Conservation (phyloP, 768 basidiomycete genomes). For the Boletus barrowsii region DNA sequence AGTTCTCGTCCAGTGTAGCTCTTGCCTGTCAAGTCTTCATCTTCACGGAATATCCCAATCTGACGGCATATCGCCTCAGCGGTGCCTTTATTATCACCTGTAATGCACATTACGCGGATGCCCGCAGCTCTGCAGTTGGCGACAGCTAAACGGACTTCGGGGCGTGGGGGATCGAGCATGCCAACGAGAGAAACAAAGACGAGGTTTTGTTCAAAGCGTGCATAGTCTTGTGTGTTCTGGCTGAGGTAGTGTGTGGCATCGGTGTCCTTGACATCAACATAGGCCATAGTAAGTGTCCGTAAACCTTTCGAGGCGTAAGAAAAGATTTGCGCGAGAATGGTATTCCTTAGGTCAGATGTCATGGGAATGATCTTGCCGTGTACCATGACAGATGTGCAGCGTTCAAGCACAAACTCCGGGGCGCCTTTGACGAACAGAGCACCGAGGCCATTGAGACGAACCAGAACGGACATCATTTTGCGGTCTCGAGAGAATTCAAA, state of each 20-base stretch:
- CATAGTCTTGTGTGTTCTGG: constrained; percentile 75
- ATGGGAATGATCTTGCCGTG: constrained; percentile 64
- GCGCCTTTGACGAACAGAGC: constrained; percentile 93
- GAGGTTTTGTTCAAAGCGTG: constrained; percentile 86
- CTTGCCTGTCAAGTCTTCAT: constrained; percentile 91
- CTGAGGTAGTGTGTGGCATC: constrained; percentile 81
- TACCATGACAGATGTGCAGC: constrained; percentile 73
- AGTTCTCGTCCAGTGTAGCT: constrained; percentile 94
- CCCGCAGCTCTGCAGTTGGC: constrained; percentile 90
- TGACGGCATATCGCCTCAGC: constrained; percentile 96
- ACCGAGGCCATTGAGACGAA: constrained; percentile 63
- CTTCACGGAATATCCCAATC: constrained; percentile 86
- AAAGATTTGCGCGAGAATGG: constrained; percentile 62
- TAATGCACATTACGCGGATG: constrained; percentile 95
- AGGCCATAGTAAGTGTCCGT: constrained; percentile 89
- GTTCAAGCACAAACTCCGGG: constrained; percentile 91
- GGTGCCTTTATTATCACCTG: constrained; percentile 96
- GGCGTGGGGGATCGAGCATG: constrained; percentile 97
- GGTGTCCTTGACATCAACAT: constrained; percentile 71
- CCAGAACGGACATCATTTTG: constrained; percentile 99
- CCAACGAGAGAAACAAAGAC: constrained; percentile 95
- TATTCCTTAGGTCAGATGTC: constrained; percentile 53
- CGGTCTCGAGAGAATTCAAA: constrained; percentile 98
- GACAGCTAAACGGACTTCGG: constrained; percentile 84
- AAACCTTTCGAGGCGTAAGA: constrained; percentile 80